These are phyloP conservation scores for Zymoseptoria brevis DNA, from an alignment of 2,329 filamentous ascomycete species.

Conservation along the genomic window DNA sequence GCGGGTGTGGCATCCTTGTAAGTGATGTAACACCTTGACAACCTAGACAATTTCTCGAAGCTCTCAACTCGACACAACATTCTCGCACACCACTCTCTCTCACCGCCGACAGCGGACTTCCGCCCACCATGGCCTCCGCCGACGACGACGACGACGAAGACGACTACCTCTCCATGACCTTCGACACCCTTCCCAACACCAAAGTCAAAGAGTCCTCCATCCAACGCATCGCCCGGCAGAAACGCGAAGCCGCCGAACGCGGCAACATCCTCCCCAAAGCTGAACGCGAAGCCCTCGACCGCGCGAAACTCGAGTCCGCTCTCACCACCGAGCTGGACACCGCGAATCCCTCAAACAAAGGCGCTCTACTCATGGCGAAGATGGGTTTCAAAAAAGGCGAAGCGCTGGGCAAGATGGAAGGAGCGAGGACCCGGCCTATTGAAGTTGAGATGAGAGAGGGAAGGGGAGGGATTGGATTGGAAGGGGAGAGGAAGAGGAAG, in stretches of 20 bases:
- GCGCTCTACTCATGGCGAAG: conserved; percentile 91
- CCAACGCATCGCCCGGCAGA: conserved; percentile 49
- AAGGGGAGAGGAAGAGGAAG: conserved; percentile 74
- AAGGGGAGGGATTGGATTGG: conserved; percentile 73
- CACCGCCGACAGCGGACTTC: not conserved
- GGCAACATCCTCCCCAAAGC: conserved; percentile 67
- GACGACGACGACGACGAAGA: conserved; percentile 60
- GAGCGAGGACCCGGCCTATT: conserved; percentile 62
- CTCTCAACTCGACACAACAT: not conserved
- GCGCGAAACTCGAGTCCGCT: conserved; percentile 63
- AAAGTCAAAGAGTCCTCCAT: conserved; percentile 51
- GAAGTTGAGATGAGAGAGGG: conserved; percentile 68
- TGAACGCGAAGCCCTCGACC: conserved; percentile 68
- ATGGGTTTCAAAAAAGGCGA: conserved; percentile 80
- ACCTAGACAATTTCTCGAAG: not conserved
- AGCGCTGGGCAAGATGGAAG: conserved; percentile 57
- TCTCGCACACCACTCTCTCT: not conserved
- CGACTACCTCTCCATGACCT: conserved; percentile 96
- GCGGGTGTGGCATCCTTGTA: too few species aligned
- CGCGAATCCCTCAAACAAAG: conserved; percentile 57
- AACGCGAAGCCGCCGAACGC: conserved; percentile 53
- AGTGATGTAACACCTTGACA: too few species aligned
- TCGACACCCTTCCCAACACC: conserved; percentile 54
- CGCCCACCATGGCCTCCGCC: conserved; percentile 12
- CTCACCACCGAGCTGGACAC: conserved; percentile 63